Percentiles rank a stretch among this genome's conserved stretches.
phyloP scores from a whole-genome alignment of 768 basidiomycete genomes.

The Rhizopogon vesiculosus region DNA sequence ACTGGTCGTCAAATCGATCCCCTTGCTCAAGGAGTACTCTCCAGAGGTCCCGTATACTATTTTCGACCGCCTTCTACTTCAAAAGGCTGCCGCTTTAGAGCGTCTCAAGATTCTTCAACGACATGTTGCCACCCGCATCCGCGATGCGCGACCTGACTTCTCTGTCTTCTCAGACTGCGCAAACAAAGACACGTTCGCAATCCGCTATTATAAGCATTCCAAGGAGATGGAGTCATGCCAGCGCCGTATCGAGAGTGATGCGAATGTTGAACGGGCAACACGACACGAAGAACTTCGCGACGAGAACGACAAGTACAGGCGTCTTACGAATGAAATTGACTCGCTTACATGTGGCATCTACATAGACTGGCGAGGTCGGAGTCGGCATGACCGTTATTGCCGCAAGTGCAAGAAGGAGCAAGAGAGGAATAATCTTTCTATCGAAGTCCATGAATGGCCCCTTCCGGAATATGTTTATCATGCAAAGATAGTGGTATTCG shows the following conservation, averaged over 20 bases:
- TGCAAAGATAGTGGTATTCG: conserved; percentile 33
- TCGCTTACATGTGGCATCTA: not conserved
- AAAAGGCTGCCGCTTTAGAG: conserved; percentile 19
- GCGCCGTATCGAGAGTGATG: conserved; percentile 22
- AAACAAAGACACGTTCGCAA: conserved; percentile 21
- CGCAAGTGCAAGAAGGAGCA: conserved; percentile 20
- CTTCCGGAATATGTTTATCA: conserved; percentile 25
- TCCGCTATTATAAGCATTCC: conserved; percentile 27
- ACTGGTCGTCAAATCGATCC: conserved; percentile 25
- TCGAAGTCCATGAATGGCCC: conserved; percentile 41
- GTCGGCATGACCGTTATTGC: conserved; percentile 4
- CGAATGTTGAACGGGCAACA: conserved; percentile 8
- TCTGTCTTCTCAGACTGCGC: conserved; percentile 30
- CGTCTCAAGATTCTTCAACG: conserved; percentile 22
- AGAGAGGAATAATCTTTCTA: conserved; percentile 13
- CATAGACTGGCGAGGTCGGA: not conserved
- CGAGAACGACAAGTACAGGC: conserved; percentile 12
- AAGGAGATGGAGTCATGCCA: conserved; percentile 16
- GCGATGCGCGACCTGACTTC: conserved; percentile 2
- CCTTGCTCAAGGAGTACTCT: conserved; percentile 39
- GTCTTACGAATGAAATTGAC: not conserved
- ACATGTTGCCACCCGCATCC: conserved; percentile 29
- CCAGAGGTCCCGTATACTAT: conserved; percentile 37
- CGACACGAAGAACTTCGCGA: conserved; percentile 24
- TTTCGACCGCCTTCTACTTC: conserved; percentile 39